Percentiles rank a stretch among this genome's conserved stretches.
Evolutionary conservation across 2,329 filamentous ascomycete genomes (phyloP).

Genomic region (Fusarium solani-melongenae): DNA sequence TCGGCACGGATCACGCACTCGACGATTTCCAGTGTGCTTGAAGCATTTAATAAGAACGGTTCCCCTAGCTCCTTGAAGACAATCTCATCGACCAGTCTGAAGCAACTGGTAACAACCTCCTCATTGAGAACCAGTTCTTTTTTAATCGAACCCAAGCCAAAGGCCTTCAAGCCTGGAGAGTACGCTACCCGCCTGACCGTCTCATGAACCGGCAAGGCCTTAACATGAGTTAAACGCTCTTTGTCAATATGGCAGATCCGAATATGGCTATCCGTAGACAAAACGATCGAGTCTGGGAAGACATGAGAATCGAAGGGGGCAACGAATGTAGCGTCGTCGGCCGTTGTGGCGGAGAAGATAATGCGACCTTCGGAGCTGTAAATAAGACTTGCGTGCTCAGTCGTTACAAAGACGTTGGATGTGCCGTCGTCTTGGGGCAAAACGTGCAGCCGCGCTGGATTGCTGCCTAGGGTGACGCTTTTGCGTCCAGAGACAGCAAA

Average conservation of each 20-base stretch:
- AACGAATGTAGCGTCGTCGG: conserved; percentile 83
- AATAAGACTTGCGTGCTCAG: conserved; percentile 93
- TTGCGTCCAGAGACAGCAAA: conserved; percentile 77
- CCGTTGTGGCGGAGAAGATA: conserved; percentile 92
- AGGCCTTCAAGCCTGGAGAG: conserved; percentile 80
- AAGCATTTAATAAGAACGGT: conserved; percentile 69
- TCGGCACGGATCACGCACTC: conserved; percentile 86
- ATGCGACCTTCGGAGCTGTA: conserved; percentile 89
- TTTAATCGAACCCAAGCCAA: conserved; percentile 87
- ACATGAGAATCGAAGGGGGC: conserved; percentile 85
- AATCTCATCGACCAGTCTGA: conserved; percentile 91
- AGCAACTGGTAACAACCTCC: conserved; percentile 82
- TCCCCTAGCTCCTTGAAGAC: conserved; percentile 81
- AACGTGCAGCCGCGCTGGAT: conserved; percentile 83
- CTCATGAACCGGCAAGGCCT: conserved; percentile 80
- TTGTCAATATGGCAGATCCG: conserved; percentile 85
- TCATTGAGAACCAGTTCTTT: conserved; percentile 76
- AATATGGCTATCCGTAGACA: conserved; percentile 81
- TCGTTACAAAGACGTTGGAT: conserved; percentile 90
- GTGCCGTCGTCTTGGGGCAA: conserved; percentile 75
- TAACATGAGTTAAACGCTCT: conserved; percentile 88
- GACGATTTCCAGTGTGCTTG: conserved; percentile 73
- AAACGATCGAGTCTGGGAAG: conserved; percentile 82
- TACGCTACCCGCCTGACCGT: conserved; percentile 91
- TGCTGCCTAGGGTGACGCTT: conserved; percentile 85